Evolutionary conservation across 192 early-diverging fungal species (phyloP), one percentile per base, ranked within the genome.

Genomic region (Tieghemiomyces parasiticus): DNA sequence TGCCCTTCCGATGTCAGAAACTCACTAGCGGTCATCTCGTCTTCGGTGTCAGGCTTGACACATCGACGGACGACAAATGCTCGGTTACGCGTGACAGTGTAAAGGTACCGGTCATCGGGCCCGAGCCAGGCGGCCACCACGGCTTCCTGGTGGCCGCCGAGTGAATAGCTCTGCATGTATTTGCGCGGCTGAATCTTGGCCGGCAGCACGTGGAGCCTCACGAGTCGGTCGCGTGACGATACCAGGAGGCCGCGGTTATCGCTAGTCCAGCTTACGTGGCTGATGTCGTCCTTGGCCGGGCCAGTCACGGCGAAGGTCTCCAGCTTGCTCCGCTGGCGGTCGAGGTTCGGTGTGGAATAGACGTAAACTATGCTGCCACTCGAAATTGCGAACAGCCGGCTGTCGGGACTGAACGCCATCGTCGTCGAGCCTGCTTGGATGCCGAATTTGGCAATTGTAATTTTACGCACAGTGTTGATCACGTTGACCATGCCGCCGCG

Each of bases 241-340:
- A 72, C 71, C 63, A 74, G 30, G 24, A 74, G 71, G 65, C 69
- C 91, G 65, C 78, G 79, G 32, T 87, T 92, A 71, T 96, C 92
- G 14, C 76, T 69, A 25, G 88, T 83, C 94, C 94, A 99, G 34
- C 78, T 80, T 48, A 99, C 71, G 28, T 69, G 72, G 14, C 78
- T 82, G 12, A 97, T 82, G 55, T 92, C 86, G 64, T 99, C 93
- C 62, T 79, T 88, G 61, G 84, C 82, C 53, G 87, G 87, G 24
- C 89, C 92, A 19, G 85, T 75, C 22, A 31, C 34, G 32, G 28
- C 26, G 52, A 84, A 84, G 60, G 97, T 70, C 30, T 88, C 81
- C 69, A 99, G 88, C 20, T 95, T 92, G 4, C 88, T 78, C 63
- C 95, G 97, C 74, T 99, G 94, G 61, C 86, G 76, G 31, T 85